A percentile compares a stretch with the other conserved stretches of the same genome.
Evolutionary conservation across 2,329 filamentous ascomycete genomes (phyloP).

Genomic region (Claviceps arundinis): DNA sequence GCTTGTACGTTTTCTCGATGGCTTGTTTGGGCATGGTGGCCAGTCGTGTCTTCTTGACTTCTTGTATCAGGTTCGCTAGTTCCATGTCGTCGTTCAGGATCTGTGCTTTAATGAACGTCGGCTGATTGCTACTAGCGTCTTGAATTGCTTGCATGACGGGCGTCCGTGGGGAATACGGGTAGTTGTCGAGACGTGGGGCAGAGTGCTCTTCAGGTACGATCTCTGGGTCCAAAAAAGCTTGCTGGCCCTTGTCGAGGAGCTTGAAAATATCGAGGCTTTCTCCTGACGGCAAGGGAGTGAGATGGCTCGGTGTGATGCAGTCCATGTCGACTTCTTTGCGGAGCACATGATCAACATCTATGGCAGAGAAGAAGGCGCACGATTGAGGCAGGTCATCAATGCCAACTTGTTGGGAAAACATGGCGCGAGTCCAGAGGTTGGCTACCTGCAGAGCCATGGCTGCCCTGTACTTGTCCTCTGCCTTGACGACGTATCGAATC

Average conservation of each 20-base stretch:
- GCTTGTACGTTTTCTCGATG: constrained; percentile 13
- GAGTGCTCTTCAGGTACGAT: constrained; percentile 39
- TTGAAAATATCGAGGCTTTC: constrained; percentile 73
- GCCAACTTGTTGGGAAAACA: constrained; percentile 94
- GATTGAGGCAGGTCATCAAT: constrained; percentile 90
- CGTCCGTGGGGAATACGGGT: constrained; percentile 54
- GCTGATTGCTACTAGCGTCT: constrained; percentile 29
- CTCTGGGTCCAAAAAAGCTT: constrained; percentile 54
- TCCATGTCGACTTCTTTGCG: constrained; percentile 98
- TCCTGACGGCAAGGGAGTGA: constrained; percentile 63
- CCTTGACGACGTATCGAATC: constrained; percentile 81
- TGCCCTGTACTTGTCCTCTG: constrained; percentile 73
- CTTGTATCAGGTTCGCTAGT: constrained; percentile 56
- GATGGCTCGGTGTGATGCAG: constrained; percentile 82
- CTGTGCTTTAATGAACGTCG: constrained; percentile 69
- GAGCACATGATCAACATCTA: constrained; percentile 92
- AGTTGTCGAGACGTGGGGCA: constrained; percentile 46
- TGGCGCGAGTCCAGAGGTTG: constrained; percentile 92
- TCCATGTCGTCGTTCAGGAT: constrained; percentile 65
- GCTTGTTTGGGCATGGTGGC: neutral
- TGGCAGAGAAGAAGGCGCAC: constrained; percentile 88
- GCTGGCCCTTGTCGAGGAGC: constrained; percentile 60
- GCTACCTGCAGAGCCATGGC: constrained; percentile 89
- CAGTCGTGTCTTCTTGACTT: constrained; percentile 29
- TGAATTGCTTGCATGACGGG: constrained; percentile 69